A percentile compares a stretch with the other conserved stretches of the same genome.
phyloP scores from a whole-genome alignment of 306 rosid species.

The Spatholobus suberectus region DNA sequence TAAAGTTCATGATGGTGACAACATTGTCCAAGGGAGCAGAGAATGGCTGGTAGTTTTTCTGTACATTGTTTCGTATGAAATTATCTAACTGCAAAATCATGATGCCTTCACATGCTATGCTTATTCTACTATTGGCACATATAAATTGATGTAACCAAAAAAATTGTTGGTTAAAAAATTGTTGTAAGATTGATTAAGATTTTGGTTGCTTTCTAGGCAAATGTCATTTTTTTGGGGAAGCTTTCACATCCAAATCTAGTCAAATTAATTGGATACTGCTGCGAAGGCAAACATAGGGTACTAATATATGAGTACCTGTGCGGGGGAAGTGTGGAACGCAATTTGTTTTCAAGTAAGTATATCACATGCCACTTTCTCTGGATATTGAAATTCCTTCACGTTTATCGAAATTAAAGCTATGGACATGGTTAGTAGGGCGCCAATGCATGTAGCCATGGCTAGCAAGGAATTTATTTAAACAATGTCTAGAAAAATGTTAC shows the following conservation, averaged over 20 bases:
- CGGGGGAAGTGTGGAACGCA: slow-evolving; percentile 93
- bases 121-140: neutral
- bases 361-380: slow-evolving; percentile 31
- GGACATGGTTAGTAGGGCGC: neutral
- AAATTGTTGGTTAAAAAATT: neutral
- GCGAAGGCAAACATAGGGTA: slow-evolving; percentile 93
- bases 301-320: slow-evolving; percentile 92
- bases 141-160: neutral
- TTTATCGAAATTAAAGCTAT: neutral
- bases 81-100: neutral
- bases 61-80: neutral
- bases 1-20: slow-evolving; percentile 96
- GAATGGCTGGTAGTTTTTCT: slow-evolving; percentile 89
- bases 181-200: slow-evolving; percentile 34
- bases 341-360: slow-evolving; percentile 83
- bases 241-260: slow-evolving; percentile 99
- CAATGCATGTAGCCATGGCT: neutral
- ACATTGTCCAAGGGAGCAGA: slow-evolving; percentile 97
- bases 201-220: slow-evolving; percentile 78
- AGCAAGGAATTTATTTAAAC: neutral
- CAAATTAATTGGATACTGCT: slow-evolving; percentile 93
- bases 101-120: slow-evolving; percentile 20
- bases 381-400: neutral
- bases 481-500: neutral
- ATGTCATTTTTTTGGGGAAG: slow-evolving; percentile 98